A percentile compares a stretch with the other conserved stretches of the same genome.
Evolutionary conservation across 192 early-diverging fungal species (phyloP).

Genomic region (Martensiomyces pterosporus): DNA sequence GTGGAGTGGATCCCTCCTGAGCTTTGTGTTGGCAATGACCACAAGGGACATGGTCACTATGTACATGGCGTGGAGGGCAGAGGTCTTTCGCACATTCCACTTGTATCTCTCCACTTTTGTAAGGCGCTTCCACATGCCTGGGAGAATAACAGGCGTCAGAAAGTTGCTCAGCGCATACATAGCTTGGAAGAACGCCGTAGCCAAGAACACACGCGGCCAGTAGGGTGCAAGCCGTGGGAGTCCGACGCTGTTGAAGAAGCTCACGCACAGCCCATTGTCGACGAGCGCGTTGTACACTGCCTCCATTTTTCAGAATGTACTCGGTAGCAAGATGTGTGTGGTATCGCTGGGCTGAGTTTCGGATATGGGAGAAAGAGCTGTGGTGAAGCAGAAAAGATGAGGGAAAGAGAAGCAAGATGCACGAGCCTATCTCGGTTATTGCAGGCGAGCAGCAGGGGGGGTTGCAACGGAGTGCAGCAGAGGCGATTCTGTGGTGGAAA

Average conservation of each 20-base stretch:
- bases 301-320: conserved; percentile 36
- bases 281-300: conserved; percentile 18
- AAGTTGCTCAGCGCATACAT: conserved; percentile 52
- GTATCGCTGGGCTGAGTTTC: too few relatives aligned
- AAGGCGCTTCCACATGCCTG: conserved; percentile 57
- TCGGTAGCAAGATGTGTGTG: too few relatives aligned
- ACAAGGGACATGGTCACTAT: conserved; percentile 60
- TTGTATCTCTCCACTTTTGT: conserved; percentile 54
- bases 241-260: conserved; percentile 53
- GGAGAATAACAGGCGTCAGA: conserved; percentile 56
- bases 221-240: conserved; percentile 55
- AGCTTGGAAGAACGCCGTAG: conserved; percentile 49
- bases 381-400: background rate
- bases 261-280: conserved; percentile 18
- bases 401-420: background rate
- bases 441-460: too few relatives aligned
- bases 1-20: conserved; percentile 60
- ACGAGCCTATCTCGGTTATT: too few relatives aligned
- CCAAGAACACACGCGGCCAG: conserved; percentile 57
- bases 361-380: too few relatives aligned
- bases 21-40: conserved; percentile 57
- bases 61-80: conserved; percentile 61
- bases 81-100: conserved; percentile 77
- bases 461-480: too few relatives aligned
- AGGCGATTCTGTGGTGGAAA: too few relatives aligned